Percentiles rank a stretch among this genome's conserved stretches.
phyloP scores from a whole-genome alignment of 441 rosid species.

The Corymbia citriodora region DNA sequence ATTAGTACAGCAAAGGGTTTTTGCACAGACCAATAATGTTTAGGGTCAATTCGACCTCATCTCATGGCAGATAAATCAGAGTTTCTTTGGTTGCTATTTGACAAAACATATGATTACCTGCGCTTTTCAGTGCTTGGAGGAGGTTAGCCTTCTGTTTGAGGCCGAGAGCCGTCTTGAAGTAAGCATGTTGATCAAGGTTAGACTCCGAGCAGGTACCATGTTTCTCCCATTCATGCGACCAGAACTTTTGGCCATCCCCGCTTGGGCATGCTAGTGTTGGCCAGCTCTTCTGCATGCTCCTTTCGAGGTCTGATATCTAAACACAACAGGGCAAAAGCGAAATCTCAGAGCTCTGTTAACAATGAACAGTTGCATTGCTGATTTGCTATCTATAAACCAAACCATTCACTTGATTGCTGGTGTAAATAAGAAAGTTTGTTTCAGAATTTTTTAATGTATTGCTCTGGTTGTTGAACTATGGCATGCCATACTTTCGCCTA shows the following conservation, averaged over 20 bases:
- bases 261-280: constrained; percentile 85
- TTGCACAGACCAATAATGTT: neutral
- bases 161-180: constrained; percentile 42
- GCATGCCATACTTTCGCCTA: neutral
- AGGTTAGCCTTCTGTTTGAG: constrained; percentile 36
- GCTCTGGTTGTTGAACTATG: neutral
- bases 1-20: neutral
- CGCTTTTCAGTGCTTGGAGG: constrained; percentile 33
- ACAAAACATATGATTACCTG: constrained; percentile 24
- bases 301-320: constrained; percentile 47
- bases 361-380: neutral
- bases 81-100: neutral
- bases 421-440: neutral
- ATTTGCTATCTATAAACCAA: neutral
- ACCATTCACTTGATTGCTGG: neutral
- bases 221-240: constrained; percentile 82
- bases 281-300: constrained; percentile 53
- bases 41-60: neutral
- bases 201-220: constrained; percentile 78
- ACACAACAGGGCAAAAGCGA: neutral
- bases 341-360: neutral
- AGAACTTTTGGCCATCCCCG: constrained; percentile 34
- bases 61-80: neutral
- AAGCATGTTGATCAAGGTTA: constrained; percentile 42
- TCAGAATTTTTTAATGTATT: too few relatives aligned